Evolutionary conservation across 495 filamentous ascomycete species (phyloP).

Genomic region (Penicillium desertorum): DNA sequence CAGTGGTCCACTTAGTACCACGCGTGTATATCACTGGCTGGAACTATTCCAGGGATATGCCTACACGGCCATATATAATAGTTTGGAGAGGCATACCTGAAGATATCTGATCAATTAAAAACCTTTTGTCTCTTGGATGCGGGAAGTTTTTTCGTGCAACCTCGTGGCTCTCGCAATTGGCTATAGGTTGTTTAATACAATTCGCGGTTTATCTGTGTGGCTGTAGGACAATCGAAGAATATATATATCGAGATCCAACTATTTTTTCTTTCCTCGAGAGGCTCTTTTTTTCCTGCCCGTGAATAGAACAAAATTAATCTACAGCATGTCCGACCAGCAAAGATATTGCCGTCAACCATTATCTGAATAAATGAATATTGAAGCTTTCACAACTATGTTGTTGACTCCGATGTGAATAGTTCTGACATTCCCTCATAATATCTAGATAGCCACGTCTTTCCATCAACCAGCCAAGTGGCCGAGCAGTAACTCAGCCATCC

Average conservation of each 20-base stretch:
- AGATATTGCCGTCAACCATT: not conserved
- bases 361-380: not conserved
- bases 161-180: too few species aligned
- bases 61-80: too few species aligned
- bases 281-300: not conserved
- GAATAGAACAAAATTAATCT: too few species aligned
- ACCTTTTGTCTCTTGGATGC: too few species aligned
- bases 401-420: not conserved
- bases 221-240: not conserved
- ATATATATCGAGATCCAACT: not conserved
- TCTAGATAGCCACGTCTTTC: too few species aligned
- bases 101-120: too few species aligned
- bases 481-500: slow-evolving; percentile 26
- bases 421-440: not conserved
- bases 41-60: not conserved
- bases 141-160: too few species aligned
- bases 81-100: too few species aligned
- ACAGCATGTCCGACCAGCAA: not conserved
- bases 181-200: too few species aligned
- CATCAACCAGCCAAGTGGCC: slow-evolving; percentile 30
- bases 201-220: too few species aligned
- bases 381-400: not conserved
- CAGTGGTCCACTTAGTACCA: slow-evolving; percentile 4
- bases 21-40: not conserved
- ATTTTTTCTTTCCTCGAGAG: too few species aligned